Evolutionary conservation across 2,329 filamentous ascomycete species (phyloP).

Genomic region (Aspergillus brunneoviolaceus): DNA sequence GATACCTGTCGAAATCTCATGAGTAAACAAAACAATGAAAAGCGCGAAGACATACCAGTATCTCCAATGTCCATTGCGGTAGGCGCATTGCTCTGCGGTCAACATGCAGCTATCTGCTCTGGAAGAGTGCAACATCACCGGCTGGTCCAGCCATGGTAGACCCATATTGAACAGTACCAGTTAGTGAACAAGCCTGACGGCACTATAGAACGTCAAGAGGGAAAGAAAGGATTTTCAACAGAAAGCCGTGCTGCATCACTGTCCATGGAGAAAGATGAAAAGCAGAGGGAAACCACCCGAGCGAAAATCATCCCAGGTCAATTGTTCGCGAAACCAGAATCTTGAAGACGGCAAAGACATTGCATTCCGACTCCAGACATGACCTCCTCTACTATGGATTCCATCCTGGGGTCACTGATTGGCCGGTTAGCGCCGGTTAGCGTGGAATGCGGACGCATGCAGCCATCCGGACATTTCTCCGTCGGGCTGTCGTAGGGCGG

Average conservation of each 20-base stretch:
- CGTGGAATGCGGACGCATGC: constrained; percentile 2
- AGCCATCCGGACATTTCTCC: too few relatives aligned
- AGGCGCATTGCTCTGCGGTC: constrained; percentile 31
- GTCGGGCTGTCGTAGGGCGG: too few relatives aligned
- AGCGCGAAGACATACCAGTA: constrained; percentile 28
- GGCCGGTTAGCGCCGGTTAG: constrained; percentile 13
- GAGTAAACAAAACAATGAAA: not conserved
- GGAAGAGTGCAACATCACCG: constrained; percentile 34
- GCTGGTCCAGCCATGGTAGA: constrained; percentile 33
- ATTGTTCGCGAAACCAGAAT: too few relatives aligned
- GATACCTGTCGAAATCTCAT: constrained; percentile 44
- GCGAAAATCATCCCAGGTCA: too few relatives aligned
- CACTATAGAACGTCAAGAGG: too few relatives aligned
- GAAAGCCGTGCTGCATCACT: too few relatives aligned
- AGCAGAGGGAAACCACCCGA: too few relatives aligned
- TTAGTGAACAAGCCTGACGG: too few relatives aligned
- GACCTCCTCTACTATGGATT: too few relatives aligned
- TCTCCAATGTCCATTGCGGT: constrained; percentile 28
- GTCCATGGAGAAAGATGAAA: too few relatives aligned
- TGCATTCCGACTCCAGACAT: not conserved
- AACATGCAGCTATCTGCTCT: constrained; percentile 29
- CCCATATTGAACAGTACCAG: constrained; percentile 4
- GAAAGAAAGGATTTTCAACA: too few relatives aligned
- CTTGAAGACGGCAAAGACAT: not conserved
- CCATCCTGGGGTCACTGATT: constrained; percentile 13